A percentile compares a stretch with the other conserved stretches of the same genome.
Conservation (phyloP, 768 basidiomycete species). For the Tremella fuciformis region DNA sequence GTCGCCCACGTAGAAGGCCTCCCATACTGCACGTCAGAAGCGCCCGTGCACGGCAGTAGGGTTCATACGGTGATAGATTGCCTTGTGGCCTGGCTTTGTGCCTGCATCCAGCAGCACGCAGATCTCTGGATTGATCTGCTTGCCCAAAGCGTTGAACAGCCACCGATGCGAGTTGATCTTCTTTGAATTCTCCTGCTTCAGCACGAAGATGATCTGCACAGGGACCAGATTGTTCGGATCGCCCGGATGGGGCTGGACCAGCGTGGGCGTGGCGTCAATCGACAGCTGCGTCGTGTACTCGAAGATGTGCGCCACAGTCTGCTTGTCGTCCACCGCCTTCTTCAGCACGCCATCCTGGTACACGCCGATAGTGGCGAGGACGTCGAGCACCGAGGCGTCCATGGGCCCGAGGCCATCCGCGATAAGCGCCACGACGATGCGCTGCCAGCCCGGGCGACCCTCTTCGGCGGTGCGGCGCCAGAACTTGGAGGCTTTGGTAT, state of each 20-base stretch:
- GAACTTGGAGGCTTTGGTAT: constrained; percentile 67
- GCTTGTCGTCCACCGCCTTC: constrained; percentile 70
- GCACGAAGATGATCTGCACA: constrained; percentile 82
- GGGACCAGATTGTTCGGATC: constrained; percentile 80
- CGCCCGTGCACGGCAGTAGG: constrained; percentile 61
- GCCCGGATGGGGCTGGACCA: constrained; percentile 83
- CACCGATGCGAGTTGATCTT: constrained; percentile 80
- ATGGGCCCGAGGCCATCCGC: constrained; percentile 88
- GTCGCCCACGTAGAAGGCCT: constrained; percentile 49
- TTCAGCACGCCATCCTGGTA: constrained; percentile 96
- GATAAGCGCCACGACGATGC: constrained; percentile 75
- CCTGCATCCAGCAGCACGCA: constrained; percentile 93
- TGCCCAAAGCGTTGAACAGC: constrained; percentile 91
- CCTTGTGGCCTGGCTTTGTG: constrained; percentile 93
- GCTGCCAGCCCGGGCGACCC: constrained; percentile 66
- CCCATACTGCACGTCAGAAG: constrained; percentile 42
- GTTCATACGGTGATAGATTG: constrained; percentile 65
- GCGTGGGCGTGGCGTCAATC: constrained; percentile 81
- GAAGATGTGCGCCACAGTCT: constrained; percentile 90
- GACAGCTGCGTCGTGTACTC: constrained; percentile 98
- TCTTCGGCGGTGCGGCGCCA: constrained; percentile 45
- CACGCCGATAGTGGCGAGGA: constrained; percentile 83
- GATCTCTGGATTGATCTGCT: constrained; percentile 80
- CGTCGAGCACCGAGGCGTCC: constrained; percentile 82
- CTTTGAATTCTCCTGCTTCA: constrained; percentile 93